Percentiles rank a stretch among this genome's conserved stretches.
These are phyloP conservation scores for Tolypocladium amazonense DNA, from an alignment of 2,329 filamentous ascomycete genomes.

Conservation along the genomic window DNA sequence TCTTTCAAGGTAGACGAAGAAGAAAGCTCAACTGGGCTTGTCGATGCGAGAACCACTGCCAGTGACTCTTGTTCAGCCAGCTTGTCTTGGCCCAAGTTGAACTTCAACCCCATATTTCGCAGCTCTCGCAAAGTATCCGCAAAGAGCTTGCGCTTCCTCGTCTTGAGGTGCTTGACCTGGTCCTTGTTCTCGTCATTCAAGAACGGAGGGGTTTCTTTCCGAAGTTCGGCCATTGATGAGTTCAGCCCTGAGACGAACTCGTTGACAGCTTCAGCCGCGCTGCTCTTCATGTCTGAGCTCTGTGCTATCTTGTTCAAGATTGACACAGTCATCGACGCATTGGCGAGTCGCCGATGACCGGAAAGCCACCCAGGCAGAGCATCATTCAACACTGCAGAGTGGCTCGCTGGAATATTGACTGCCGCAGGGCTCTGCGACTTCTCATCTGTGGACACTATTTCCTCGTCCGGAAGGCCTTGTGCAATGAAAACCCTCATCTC, in stretches of 20 bases:
- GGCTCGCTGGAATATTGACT: conserved; percentile 5
- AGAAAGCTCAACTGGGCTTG: conserved; percentile 27
- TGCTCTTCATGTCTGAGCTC: conserved; percentile 38
- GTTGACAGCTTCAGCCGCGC: conserved; percentile 50
- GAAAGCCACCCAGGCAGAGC: conserved; percentile 26
- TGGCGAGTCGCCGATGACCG: conserved; percentile 56
- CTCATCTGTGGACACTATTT: conserved; percentile 8
- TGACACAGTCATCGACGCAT: conserved; percentile 57
- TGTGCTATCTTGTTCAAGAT: conserved; percentile 60
- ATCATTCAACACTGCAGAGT: conserved; percentile 10
- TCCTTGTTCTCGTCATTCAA: conserved; percentile 82
- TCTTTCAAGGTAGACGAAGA: conserved; percentile 13
- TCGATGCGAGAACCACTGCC: conserved; percentile 55
- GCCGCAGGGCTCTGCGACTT: neutral
- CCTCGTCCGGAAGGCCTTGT: conserved; percentile 46
- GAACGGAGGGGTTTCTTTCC: conserved; percentile 71
- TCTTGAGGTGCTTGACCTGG: conserved; percentile 78
- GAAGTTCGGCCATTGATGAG: conserved; percentile 59
- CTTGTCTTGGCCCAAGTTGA: conserved; percentile 66
- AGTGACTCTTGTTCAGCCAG: conserved; percentile 65
- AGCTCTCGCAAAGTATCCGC: conserved; percentile 77
- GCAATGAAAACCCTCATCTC: conserved; percentile 57
- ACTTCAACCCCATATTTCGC: conserved; percentile 79
- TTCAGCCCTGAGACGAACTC: conserved; percentile 60
- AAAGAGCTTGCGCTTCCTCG: conserved; percentile 79